Evolutionary conservation across 352 stramenopile genomes (phyloP).

Genomic region (Globisporangium alternatum): DNA sequence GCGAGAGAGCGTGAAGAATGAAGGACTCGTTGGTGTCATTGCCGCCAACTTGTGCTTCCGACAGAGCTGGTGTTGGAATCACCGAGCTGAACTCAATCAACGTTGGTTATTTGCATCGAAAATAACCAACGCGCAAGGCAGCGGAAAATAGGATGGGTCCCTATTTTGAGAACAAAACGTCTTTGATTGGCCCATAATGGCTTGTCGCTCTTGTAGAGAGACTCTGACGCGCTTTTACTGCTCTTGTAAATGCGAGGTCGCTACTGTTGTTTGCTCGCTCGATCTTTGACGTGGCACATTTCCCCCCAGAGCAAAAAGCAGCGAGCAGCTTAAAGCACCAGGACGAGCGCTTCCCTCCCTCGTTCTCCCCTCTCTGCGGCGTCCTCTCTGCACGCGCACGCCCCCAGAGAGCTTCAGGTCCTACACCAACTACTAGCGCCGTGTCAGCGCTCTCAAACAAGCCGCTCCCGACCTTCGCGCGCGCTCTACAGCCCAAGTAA

Average conservation of each 20-base stretch:
- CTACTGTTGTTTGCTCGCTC: conserved; percentile 1
- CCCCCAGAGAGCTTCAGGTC: neutral
- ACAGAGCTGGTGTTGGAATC: too few relatives aligned
- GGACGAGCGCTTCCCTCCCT: neutral
- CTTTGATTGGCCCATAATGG: neutral
- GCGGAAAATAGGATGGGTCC: neutral
- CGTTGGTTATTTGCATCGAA: neutral
- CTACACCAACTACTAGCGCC: neutral
- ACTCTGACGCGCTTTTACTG: neutral
- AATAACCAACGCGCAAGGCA: conserved; percentile 4
- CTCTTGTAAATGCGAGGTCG: conserved; percentile 12
- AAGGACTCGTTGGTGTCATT: too few relatives aligned
- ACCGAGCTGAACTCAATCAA: neutral
- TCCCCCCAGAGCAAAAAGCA: conserved; percentile 5
- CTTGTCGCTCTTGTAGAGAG: conserved; percentile 1
- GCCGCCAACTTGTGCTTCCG: too few relatives aligned
- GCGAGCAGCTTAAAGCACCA: conserved; percentile 3
- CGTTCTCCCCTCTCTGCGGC: neutral
- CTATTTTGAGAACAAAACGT: neutral
- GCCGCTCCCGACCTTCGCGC: neutral
- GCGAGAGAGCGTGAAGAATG: too few relatives aligned
- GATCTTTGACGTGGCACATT: conserved; percentile 17
- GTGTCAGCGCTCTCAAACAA: neutral
- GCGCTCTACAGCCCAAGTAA: neutral
- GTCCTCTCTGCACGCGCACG: neutral